Percentiles rank a stretch among this genome's conserved stretches.
These are phyloP conservation scores for Parasitella parasitica DNA, from an alignment of 371 early-diverging fungal species.

Conservation along the genomic window DNA sequence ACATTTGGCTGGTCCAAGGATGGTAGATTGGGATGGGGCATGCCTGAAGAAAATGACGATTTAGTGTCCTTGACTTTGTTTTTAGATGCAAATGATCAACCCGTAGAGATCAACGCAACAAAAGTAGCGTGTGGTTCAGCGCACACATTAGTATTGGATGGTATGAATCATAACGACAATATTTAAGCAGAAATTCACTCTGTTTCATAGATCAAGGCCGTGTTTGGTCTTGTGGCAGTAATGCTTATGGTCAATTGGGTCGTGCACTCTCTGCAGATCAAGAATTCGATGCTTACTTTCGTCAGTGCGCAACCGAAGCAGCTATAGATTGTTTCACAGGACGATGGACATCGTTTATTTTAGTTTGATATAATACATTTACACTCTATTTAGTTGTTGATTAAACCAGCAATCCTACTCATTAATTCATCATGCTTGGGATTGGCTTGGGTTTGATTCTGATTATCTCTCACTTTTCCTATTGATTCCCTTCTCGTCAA, in stretches of 20 bases:
- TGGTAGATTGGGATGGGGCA: constrained; percentile 36
- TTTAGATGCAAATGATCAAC: constrained; percentile 15
- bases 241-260: constrained; percentile 40
- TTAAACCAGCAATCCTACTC: constrained; percentile 21
- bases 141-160: constrained; percentile 46
- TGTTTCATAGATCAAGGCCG: constrained; percentile 14
- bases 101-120: constrained; percentile 21
- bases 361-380: constrained; percentile 2
- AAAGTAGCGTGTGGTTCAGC: constrained; percentile 36
- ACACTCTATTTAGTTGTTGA: not conserved
- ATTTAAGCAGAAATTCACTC: not conserved
- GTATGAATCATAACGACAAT: constrained; percentile 4
- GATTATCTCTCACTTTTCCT: constrained; percentile 6
- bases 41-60: constrained; percentile 17
- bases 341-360: constrained; percentile 35
- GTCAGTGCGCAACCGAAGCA: constrained; percentile 16
- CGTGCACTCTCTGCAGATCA: not conserved
- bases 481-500: constrained; percentile 16
- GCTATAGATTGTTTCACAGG: constrained; percentile 35
- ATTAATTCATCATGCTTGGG: constrained; percentile 23
- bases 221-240: constrained; percentile 44
- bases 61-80: constrained; percentile 19
- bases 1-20: constrained; percentile 44
- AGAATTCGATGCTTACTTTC: constrained; percentile 17
- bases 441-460: constrained; percentile 6